A percentile compares a stretch with the other conserved stretches of the same genome.
These are phyloP conservation scores for Talaromyces nanjingensis DNA, from an alignment of 495 filamentous ascomycete species.

Conservation along the genomic window DNA sequence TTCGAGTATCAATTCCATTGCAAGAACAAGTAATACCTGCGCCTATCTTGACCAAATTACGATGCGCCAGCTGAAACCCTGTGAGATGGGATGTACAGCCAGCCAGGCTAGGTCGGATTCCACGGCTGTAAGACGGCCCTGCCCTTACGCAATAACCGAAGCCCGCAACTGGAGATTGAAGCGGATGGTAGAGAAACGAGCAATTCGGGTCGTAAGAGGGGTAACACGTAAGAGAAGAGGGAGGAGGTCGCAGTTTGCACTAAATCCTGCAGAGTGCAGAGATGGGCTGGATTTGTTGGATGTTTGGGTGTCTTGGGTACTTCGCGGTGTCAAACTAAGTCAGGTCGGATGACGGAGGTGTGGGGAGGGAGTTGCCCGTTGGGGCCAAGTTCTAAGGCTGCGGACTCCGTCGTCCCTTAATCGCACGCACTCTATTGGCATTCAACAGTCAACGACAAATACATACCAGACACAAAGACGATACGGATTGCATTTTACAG, in stretches of 20 bases:
- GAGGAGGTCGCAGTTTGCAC: not conserved
- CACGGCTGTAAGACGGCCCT: not conserved
- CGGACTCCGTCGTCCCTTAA: not conserved
- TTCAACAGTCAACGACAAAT: not conserved
- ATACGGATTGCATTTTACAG: not conserved
- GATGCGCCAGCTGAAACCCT: constrained; percentile 39
- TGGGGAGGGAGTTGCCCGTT: constrained; percentile 9
- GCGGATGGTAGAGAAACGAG: not conserved
- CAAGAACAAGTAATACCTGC: not conserved
- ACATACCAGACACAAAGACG: not conserved
- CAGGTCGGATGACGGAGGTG: constrained; percentile 9
- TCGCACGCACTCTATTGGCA: not conserved
- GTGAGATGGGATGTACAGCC: not conserved
- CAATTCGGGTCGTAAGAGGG: not conserved
- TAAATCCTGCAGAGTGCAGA: not conserved
- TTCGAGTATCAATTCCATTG: not conserved
- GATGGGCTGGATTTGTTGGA: not conserved
- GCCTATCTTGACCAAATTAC: constrained; percentile 11
- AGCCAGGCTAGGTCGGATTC: not conserved
- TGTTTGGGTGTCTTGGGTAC: not conserved
- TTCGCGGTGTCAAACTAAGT: not conserved
- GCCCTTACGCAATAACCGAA: not conserved
- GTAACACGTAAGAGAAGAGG: not conserved
- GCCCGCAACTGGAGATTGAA: not conserved
- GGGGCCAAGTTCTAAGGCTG: not conserved